Base-by-base conservation (phyloP, 2,329 filamentous ascomycete species). In the Albifimbria verrucaria region DNA sequence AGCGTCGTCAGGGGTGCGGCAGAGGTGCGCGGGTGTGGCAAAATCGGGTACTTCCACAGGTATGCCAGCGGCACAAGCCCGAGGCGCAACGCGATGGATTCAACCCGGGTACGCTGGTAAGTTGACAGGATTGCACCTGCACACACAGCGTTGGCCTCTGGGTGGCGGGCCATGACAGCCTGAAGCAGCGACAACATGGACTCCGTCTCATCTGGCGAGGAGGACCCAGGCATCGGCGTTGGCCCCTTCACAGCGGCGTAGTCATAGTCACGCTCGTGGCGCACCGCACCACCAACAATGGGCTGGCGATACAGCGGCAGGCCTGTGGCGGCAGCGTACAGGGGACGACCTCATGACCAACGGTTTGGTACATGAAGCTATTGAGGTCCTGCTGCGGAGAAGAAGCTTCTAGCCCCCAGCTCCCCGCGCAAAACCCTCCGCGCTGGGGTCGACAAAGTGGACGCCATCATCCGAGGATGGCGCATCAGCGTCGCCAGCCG, bases 341-440 rank as follows among this genome's bases (percentile, higher is more conserved):
- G 80, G 2, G 91, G 53, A 97, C 87, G 18, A 97, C 77, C 53
- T 85, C 81, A 71, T 97, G 91, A 12, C 94, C 94, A 55, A 97
- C 90, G 3, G 94, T 99, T 77, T 99, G 94, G 77, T 97, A 99
- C 94, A 99, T 99, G 85, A 94, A 97, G 75, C 92, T 97, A 72
- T 99, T 91, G 62, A 96, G 80, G 69, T 97, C 75, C 47, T 64
- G 68, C 46, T 76, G 67, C 24, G 26, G 26, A n/a, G 46, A 15
- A 18, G 46, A 25, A 11, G 18, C 42, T 5, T 10, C 42, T n/a
- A n/a, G n/a, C n/a, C n/a, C n/a, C n/a, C n/a, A n/a, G n/a, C n/a
- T n/a, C n/a, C n/a, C n/a, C n/a, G n/a, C n/a, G n/a, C n/a, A n/a
- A n/a, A n/a, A n/a, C n/a, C n/a, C n/a, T n/a, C 42, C 5, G 10